Base-by-base conservation (phyloP, 1,284 basidiomycete genomes). In the Puccinia novopanici region DNA sequence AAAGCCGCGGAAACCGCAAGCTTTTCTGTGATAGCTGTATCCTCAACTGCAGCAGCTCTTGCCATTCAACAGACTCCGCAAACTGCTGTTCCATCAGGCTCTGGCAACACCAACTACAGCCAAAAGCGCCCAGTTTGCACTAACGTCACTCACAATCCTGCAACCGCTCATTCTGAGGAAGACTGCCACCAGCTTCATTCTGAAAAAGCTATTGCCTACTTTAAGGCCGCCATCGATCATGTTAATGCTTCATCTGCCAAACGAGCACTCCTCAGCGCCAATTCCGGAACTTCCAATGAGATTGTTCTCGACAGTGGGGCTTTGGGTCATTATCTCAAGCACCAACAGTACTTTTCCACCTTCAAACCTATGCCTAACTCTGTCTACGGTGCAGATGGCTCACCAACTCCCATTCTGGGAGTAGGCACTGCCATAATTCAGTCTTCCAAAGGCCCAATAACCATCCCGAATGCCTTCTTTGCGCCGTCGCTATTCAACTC, bases 301-400 rank as follows among this genome's bases (percentile, higher is more conserved):
- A 54, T 54, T n/a, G 52, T 54, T 22, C 52, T 54, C 0, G 52
- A 54, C 52, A 52, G 71, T 55, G 71, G 71, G 0, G 71, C 52
- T 0, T 73, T 52, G 0, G 50, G 30, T 0, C 55, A 55, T 30
- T 73, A 52, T n/a, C 40, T 73, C 37, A 73, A 57, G n/a, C 37
- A 55, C 13, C 30, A 15, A 57, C 19, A 57, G 40, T 55, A 59
- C n/a, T 73, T 73, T n/a, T 4, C 2, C 34, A n/a, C 8, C n/a
- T 19, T 52, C 0, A 22, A 0, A 3, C 3, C 52, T 22, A 42
- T 17, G 0, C 9, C 2, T 15, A 45, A 37, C 0, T 0, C 34
- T 0, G 48, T 73, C 2, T 73, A 13, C 13, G 52, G 22, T 0
- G 55, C 71, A 1, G 45, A 73, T 57, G 48, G 71, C 1, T 73